These are phyloP conservation scores for Rhizophora apiculata DNA, from an alignment of 345 rosid genomes.

Conservation along the genomic window DNA sequence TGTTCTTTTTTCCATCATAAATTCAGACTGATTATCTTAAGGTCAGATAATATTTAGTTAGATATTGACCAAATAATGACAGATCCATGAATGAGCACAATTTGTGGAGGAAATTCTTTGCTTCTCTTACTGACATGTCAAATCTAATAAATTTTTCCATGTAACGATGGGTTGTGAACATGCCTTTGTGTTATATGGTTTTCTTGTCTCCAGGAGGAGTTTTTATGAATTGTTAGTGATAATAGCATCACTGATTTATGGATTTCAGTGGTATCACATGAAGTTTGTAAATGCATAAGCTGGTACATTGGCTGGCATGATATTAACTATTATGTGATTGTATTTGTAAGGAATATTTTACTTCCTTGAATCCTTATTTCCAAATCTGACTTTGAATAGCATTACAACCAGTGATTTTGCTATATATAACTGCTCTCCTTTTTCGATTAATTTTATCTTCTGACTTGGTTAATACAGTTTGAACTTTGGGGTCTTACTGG, in stretches of 20 bases:
- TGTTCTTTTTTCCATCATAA: not conserved
- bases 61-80: not conserved
- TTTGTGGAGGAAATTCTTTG: no score
- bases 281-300: no score
- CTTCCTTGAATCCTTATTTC: not conserved
- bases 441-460: not conserved
- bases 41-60: no score
- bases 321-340: not conserved
- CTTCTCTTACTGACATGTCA: no score
- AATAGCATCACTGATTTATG: no score
- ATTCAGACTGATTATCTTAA: not conserved
- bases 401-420: not conserved
- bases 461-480: conserved; percentile 44
- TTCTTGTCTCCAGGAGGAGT: no score
- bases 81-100: not conserved
- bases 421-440: conserved; percentile 6
- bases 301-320: no score
- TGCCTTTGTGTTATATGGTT: no score
- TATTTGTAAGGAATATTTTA: not conserved
- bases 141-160: no score
- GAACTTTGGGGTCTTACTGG: conserved; percentile 68
- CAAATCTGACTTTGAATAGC: not conserved
- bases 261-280: no score
- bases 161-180: no score
- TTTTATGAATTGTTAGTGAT: no score